Evolutionary conservation across 202 grass and related monocot genomes (phyloP).

Genomic region (Bolboschoenoplectus hybrid): DNA sequence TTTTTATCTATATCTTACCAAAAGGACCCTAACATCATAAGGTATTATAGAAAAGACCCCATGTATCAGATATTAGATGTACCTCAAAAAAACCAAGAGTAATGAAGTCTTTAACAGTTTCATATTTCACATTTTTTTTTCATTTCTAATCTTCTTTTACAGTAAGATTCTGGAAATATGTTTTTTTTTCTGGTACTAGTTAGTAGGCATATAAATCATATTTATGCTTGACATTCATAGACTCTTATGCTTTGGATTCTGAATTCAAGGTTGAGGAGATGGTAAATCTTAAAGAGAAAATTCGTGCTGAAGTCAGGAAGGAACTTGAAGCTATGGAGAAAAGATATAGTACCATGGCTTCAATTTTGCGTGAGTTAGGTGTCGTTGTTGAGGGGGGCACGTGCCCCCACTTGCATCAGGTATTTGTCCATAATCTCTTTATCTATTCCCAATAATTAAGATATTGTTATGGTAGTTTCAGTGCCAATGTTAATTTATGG

Average conservation of each 20-base stretch:
- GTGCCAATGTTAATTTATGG: neutral
- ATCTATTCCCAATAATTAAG: neutral
- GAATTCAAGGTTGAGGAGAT: constrained; percentile 73
- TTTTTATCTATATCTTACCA: neutral
- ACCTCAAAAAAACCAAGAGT: neutral
- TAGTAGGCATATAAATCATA: constrained; percentile 14
- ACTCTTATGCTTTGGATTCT: constrained; percentile 33
- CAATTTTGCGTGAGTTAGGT: constrained; percentile 66
- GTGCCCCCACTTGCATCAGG: constrained; percentile 49
- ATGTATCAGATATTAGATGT: neutral
- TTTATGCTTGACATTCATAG: constrained; percentile 15
- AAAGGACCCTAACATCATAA: neutral
- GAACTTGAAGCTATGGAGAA: constrained; percentile 76
- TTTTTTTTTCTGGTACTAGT: neutral
- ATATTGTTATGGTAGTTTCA: neutral
- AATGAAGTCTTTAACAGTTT: neutral
- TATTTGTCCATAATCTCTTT: constrained; percentile 17
- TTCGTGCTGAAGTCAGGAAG: constrained; percentile 59
- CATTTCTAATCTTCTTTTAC: neutral
- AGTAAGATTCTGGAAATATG: neutral
- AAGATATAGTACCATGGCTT: constrained; percentile 57
- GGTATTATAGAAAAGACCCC: neutral
- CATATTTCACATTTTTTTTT: neutral
- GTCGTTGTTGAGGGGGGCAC: constrained; percentile 57
- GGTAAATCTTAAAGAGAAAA: constrained; percentile 71